phyloP scores from a whole-genome alignment of 2,329 filamentous ascomycete genomes.

The Arachnopeziza araneosa region DNA sequence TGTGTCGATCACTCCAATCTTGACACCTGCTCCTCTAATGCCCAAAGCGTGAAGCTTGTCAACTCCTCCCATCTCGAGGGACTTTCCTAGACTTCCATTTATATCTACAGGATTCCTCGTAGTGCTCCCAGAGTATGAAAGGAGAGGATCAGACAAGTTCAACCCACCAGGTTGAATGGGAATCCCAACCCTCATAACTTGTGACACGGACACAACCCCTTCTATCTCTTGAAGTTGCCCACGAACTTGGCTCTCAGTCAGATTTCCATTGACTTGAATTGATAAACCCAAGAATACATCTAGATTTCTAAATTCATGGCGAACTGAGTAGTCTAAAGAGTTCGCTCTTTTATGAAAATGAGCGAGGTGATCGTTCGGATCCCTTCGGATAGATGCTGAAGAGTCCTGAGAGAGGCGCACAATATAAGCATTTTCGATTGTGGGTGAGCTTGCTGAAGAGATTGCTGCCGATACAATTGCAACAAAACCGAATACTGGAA shows the following conservation, averaged over 20 bases:
- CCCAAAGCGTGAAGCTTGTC: constrained; percentile 38
- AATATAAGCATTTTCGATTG: neutral
- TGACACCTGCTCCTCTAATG: constrained; percentile 40
- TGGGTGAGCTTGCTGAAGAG: neutral
- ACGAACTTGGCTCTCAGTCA: neutral
- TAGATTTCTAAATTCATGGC: constrained; percentile 14
- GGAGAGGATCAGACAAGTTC: neutral
- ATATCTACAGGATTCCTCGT: neutral
- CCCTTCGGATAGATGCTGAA: neutral
- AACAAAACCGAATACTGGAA: neutral
- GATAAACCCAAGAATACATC: constrained; percentile 15
- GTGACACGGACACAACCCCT: constrained; percentile 5
- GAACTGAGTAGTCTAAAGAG: constrained; percentile 9
- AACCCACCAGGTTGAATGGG: neutral
- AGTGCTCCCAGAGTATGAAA: neutral
- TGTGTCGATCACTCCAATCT: constrained; percentile 34
- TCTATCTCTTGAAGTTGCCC: constrained; percentile 2
- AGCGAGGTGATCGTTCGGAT: neutral
- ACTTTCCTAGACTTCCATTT: neutral
- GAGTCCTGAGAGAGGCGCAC: neutral
- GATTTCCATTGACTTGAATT: constrained; percentile 11
- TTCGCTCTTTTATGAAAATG: neutral
- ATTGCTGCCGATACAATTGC: neutral
- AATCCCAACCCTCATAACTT: neutral
- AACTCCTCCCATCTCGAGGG: constrained; percentile 16